Base-by-base conservation (phyloP, 805 yeast species). In the Candida golubevii region DNA sequence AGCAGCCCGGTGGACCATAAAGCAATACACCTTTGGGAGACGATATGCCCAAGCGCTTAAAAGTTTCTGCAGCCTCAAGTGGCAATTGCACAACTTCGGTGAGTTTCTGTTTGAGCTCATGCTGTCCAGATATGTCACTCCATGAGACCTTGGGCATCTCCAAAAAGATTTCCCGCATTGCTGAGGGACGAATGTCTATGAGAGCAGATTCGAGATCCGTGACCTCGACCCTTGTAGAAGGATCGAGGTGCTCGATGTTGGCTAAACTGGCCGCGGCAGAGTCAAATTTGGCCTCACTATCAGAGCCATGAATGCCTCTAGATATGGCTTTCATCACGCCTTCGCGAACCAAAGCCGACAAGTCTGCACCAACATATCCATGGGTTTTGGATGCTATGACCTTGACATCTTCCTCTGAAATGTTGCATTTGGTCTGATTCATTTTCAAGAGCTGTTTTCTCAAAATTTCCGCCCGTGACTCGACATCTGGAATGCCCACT, bases 1-100 rank as follows among this genome's bases (percentile, higher is more conserved):
- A 98, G 69, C 98, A 93, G 32, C 99, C 99, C 3, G 99, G 99
- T 1, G 99, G 99, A 0, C 99, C 99, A 63, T 93, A 93, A 15
- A 93, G 70, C 38, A 93, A 65, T 1, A 93, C 85, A 32, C 99
- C 99, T 53, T 88, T 85, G 3, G 99, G 99, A 0, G 98, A 89
- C 35, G 78, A 71, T 4, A 93, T 83, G 0, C 98, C 98, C 11
- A 93, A 71, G 35, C 77, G 70, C 14, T 71, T 71, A 61, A 93
- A 93, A 0, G 95, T 75, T 0, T 80, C 89, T 0, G 86, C 75
- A 1, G 93, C 91, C 45, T 83, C 84, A 27, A 93, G 67, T 0
- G 99, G 99, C 56, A 95, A 71, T 59, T 89, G 96, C 26, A 93
- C 91, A 69, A 91, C 91, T 59, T 93, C 99, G 34, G 77, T 78